phyloP scores from a whole-genome alignment of 2,329 filamentous ascomycete genomes.

The Xylariaceae sp. region DNA sequence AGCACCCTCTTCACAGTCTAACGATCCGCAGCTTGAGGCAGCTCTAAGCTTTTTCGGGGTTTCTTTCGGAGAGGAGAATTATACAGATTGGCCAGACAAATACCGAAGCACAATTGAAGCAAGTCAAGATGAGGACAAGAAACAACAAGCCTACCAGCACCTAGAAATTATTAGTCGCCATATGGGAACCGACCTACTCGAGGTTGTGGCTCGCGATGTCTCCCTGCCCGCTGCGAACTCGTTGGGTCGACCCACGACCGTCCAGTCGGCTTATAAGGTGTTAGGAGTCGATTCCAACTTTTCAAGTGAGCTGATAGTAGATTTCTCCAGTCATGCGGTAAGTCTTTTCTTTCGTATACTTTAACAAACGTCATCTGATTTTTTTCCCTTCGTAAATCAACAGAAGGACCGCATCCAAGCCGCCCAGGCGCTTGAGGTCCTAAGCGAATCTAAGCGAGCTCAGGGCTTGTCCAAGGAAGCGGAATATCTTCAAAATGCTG shows the following conservation, averaged over 20 bases:
- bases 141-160: conserved; percentile 18
- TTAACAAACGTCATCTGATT: conserved; percentile 6
- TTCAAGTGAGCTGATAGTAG: conserved; percentile 26
- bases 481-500: conserved; percentile 20
- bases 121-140: conserved; percentile 11
- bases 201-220: conserved; percentile 12
- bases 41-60: conserved; percentile 25
- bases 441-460: conserved; percentile 25
- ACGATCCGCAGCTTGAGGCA: conserved; percentile 16
- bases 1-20: conserved; percentile 2
- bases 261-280: conserved; percentile 18
- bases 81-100: conserved; percentile 17
- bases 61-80: conserved; percentile 7
- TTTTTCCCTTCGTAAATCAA: conserved; percentile 13
- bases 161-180: conserved; percentile 25
- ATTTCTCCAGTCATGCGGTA: conserved; percentile 24
- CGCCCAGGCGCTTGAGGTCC: conserved; percentile 26
- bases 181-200: conserved; percentile 21
- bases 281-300: conserved; percentile 25
- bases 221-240: conserved; percentile 1
- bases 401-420: conserved; percentile 20
- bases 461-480: conserved; percentile 21
- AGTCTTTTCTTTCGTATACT: conserved; percentile 3
- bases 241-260: neutral
- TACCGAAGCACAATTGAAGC: conserved; percentile 18